A percentile compares a stretch with the other conserved stretches of the same genome.
phyloP scores from a whole-genome alignment of 441 rosid genomes.

The Gossypium gossypioides region DNA sequence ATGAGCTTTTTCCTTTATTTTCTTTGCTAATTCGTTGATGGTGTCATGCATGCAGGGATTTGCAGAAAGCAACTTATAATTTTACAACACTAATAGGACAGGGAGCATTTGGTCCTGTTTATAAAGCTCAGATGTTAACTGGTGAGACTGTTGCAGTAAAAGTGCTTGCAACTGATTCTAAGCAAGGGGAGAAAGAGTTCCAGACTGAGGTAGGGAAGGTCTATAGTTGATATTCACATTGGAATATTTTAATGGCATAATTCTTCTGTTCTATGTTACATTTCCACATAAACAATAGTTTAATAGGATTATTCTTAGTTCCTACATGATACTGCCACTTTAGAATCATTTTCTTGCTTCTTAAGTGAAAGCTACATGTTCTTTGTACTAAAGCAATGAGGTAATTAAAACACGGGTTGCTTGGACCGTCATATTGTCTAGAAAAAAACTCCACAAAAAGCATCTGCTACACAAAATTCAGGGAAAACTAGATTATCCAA shows the following conservation, averaged over 20 bases:
- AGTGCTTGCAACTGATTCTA: constrained; percentile 90
- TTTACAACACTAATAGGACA: constrained; percentile 84
- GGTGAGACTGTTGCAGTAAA: constrained; percentile 91
- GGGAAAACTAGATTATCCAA: not conserved
- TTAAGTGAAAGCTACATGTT: not conserved
- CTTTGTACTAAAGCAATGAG: not conserved
- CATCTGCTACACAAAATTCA: not conserved
- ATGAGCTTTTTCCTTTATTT: not conserved
- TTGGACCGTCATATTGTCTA: not conserved
- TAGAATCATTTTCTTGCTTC: not conserved
- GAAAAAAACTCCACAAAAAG: not conserved
- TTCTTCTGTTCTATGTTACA: not conserved
- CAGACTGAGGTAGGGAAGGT: constrained; percentile 68
- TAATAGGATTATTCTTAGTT: not conserved
- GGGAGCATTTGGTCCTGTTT: constrained; percentile 97
- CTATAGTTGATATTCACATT: constrained; percentile 3
- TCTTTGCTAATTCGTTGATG: constrained; percentile 3
- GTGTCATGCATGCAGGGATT: constrained; percentile 55
- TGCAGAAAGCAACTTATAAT: constrained; percentile 83
- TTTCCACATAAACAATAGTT: not conserved
- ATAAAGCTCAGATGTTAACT: constrained; percentile 84
- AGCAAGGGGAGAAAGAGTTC: constrained; percentile 96
- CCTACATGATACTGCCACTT: not conserved
- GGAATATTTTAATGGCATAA: not conserved
- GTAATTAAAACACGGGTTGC: not conserved